Base-by-base conservation (phyloP, 73 alveolate species). In the Paramecium sexaurelia region DNA sequence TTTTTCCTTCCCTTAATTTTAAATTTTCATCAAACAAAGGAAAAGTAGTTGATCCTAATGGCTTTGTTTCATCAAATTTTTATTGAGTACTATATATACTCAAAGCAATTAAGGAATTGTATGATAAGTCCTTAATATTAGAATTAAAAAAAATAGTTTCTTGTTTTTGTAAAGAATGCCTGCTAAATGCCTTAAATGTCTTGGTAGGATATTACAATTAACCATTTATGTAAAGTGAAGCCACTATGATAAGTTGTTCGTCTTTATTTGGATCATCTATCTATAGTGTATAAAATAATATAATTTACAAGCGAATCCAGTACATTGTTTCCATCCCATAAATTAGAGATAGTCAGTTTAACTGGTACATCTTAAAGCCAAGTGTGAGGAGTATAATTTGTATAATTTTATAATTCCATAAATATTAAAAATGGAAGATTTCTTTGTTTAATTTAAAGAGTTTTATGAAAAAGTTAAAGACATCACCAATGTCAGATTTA, bases 71-170 rank as follows among this genome's bases (percentile, higher is more conserved):
- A 68, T 69, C 68, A 45, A 69, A 27, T 29, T 45, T 61, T 6
- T 27, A 20, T 27, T 68, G 57, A 11, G 36, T 15, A 47, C 94
- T 68, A 45, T 51, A 88, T 26, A 88, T 40, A 6, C 84, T 41
- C 9, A 87, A 41, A 67, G 91, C 94, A 11, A 68, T 88, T 1
- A 88, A 9, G 1, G 94, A 88, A 88, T 71, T 88, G 26, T 71
- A 69, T 19, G 85, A 43, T 39, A 87, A 47, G 24, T 69, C 94
- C 35, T 88, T 69, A 33, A 68, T 68, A 29, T 37, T 40, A 11
- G 55, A 69, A 39, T 88, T 40, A 69, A 71, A 88, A 24, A 41
- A 37, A 41, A 88, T 69, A 27, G 22, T 41, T 15, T 27, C 55
- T 20, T 35, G 71, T n/a, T 75, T 32, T 43, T 51, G 0, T 0